A percentile compares a stretch with the other conserved stretches of the same genome.
Conservation (phyloP, 1,284 basidiomycete species). For the Puccinia horiana region DNA sequence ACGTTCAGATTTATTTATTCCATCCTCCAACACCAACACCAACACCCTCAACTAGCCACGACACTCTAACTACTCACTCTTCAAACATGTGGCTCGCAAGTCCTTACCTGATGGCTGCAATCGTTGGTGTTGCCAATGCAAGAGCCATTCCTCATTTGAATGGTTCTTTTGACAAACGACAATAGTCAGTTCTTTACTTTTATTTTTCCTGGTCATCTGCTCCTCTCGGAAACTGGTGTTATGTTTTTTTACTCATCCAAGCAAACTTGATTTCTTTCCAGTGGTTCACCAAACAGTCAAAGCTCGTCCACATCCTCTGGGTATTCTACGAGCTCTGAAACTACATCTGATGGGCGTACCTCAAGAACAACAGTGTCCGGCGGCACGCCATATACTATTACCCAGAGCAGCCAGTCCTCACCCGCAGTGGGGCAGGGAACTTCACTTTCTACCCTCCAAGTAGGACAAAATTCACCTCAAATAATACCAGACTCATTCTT, state of each 20-base stretch:
- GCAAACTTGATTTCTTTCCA: not conserved
- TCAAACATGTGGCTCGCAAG: constrained; percentile 11
- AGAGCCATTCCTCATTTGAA: constrained; percentile 3
- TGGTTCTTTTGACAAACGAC: not conserved
- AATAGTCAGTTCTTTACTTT: not conserved
- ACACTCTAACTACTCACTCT: not conserved
- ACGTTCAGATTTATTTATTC: not conserved
- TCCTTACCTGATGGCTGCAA: constrained; percentile 2
- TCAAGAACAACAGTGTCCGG: constrained; percentile 11
- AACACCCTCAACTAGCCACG: not conserved
- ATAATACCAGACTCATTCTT: not conserved
- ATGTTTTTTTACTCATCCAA: not conserved
- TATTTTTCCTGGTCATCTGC: not conserved
- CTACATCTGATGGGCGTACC: constrained; percentile 14
- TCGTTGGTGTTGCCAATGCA: not conserved
- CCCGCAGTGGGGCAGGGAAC: not conserved
- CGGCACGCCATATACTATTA: constrained; percentile 21
- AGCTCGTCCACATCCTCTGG: not conserved
- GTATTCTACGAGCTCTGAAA: constrained; percentile 3
- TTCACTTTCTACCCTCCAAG: not conserved
- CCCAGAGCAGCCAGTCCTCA: constrained; percentile 1
- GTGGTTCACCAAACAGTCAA: not conserved
- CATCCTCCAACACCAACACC: not conserved
- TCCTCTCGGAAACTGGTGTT: not conserved
- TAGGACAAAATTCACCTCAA: constrained; percentile 28